Percentiles rank a stretch among this genome's conserved stretches.
Conservation (phyloP, 1,284 basidiomycete species). For the Sutorius eximius region DNA sequence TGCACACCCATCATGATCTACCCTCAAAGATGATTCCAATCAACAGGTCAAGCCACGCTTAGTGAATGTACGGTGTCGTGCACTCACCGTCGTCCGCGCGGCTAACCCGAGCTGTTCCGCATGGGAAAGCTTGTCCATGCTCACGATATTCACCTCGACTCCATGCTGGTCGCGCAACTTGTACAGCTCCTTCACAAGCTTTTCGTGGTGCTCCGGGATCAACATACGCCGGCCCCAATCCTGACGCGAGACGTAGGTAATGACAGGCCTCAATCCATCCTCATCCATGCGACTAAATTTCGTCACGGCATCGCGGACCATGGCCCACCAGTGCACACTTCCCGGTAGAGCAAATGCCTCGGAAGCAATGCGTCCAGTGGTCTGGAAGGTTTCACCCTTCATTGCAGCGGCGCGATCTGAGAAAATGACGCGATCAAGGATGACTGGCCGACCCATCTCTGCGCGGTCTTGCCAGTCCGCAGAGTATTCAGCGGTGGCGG, state of each 20-base stretch:
- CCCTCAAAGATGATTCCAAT: background rate
- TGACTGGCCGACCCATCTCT: constrained; percentile 64
- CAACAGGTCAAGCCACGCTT: background rate
- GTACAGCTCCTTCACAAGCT: constrained; percentile 60
- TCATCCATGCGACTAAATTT: constrained; percentile 62
- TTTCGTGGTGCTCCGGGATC: constrained; percentile 63
- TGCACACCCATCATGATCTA: constrained; percentile 88
- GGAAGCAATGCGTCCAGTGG: constrained; percentile 73
- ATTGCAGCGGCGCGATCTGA: constrained; percentile 83
- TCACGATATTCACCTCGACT: constrained; percentile 83
- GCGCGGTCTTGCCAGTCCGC: constrained; percentile 80
- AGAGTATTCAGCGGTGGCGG: constrained; percentile 69
- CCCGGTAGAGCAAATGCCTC: constrained; percentile 74
- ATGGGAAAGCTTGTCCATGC: constrained; percentile 76
- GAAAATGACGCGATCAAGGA: constrained; percentile 82
- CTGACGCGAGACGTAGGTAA: constrained; percentile 86
- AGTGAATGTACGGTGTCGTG: background rate
- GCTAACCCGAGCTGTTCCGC: constrained; percentile 77
- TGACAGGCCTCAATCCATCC: constrained; percentile 54
- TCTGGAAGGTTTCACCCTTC: constrained; percentile 62
- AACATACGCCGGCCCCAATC: constrained; percentile 81
- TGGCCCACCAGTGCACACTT: constrained; percentile 78
- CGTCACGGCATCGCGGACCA: constrained; percentile 71
- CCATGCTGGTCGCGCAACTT: constrained; percentile 69
- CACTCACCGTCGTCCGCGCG: constrained; percentile 75